phyloP scores from a whole-genome alignment of 345 rosid species.

The Eucalyptus albens region DNA sequence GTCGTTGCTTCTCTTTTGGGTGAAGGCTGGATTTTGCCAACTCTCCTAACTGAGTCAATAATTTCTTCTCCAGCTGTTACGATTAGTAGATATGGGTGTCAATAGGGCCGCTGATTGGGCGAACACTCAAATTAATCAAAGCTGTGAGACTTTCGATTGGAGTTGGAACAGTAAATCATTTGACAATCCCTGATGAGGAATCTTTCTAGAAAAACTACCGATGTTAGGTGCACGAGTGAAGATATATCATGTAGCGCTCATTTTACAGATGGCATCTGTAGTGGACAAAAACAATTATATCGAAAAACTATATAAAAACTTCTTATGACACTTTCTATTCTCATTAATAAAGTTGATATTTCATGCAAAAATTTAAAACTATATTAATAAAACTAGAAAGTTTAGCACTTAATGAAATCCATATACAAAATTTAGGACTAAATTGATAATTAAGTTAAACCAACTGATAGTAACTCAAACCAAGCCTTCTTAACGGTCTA shows the following conservation, averaged over 20 bases:
- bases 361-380: background rate
- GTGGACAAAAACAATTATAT: background rate
- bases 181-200: background rate
- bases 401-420: background rate
- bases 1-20: background rate
- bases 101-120: background rate
- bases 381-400: background rate
- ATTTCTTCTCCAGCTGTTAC: background rate
- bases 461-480: background rate
- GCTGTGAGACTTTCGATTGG: background rate
- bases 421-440: fast-evolving
- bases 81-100: background rate
- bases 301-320: background rate
- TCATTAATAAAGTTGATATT: background rate
- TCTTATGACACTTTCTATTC: background rate
- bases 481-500: background rate
- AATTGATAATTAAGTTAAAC: background rate
- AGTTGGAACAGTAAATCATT: background rate
- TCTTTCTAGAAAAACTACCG: background rate
- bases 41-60: background rate
- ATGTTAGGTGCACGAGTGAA: background rate
- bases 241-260: background rate
- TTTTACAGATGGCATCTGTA: background rate
- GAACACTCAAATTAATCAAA: background rate
- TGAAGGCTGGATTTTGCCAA: background rate